These are phyloP conservation scores for Phyllosticta citrichinensis DNA, from an alignment of 2,329 filamentous ascomycete genomes.

Conservation along the genomic window DNA sequence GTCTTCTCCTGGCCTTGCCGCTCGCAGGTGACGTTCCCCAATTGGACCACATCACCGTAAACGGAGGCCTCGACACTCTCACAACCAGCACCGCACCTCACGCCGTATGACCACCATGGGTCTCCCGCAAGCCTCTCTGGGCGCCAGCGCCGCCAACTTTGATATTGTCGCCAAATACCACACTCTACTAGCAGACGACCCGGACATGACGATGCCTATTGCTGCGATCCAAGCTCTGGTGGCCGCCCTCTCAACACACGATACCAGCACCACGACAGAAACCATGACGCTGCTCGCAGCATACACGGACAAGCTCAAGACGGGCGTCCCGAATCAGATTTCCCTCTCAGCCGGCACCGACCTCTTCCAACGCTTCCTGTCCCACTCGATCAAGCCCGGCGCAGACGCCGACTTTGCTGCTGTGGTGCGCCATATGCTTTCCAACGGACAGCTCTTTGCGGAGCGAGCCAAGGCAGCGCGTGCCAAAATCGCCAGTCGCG, in stretches of 20 bases:
- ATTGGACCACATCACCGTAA: too few species aligned
- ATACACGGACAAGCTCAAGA: conserved; percentile 68
- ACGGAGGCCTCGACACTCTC: not conserved
- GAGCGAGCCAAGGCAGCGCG: conserved; percentile 75
- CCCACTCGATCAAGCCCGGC: conserved; percentile 52
- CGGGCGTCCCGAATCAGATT: conserved; percentile 74
- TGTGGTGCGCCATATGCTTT: conserved; percentile 71
- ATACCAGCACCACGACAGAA: conserved; percentile 82
- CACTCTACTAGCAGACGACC: conserved; percentile 55
- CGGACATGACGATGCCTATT: conserved; percentile 88
- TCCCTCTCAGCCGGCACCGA: conserved; percentile 90
- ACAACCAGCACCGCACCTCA: not conserved
- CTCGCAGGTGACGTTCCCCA: too few species aligned
- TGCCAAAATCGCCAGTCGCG: conserved; percentile 71
- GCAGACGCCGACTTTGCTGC: conserved; percentile 62
- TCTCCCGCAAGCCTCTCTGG: not conserved
- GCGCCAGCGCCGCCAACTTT: conserved; percentile 19
- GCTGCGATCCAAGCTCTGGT: conserved; percentile 90
- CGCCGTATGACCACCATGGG: not conserved
- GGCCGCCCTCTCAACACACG: conserved; percentile 67
- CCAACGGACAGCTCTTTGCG: conserved; percentile 80
- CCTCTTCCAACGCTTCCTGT: conserved; percentile 88
- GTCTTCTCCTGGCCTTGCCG: too few species aligned
- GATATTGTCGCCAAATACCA: conserved; percentile 58
- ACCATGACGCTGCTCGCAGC: conserved; percentile 76